phyloP scores from a whole-genome alignment of 495 filamentous ascomycete species.

The Oidiodendron maius region DNA sequence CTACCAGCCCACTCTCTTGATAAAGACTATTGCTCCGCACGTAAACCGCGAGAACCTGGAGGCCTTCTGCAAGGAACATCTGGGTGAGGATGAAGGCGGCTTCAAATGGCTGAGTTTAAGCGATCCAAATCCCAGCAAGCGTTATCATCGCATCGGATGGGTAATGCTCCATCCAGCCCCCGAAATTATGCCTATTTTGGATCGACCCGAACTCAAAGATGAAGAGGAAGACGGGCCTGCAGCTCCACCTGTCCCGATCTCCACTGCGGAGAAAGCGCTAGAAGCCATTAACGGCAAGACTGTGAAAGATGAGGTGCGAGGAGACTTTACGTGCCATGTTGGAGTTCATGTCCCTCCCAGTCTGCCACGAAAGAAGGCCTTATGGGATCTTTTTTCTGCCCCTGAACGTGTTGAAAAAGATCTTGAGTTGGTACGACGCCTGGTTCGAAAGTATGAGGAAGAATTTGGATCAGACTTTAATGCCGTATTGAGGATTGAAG shows the following conservation, averaged over 20 bases:
- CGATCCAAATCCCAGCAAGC: constrained; percentile 93
- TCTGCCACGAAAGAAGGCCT: constrained; percentile 86
- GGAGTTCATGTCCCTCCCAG: constrained; percentile 87
- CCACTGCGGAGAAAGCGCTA: constrained; percentile 75
- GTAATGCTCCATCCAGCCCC: constrained; percentile 83
- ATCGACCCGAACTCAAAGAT: constrained; percentile 23
- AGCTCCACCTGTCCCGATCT: constrained; percentile 35
- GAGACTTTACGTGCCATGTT: constrained; percentile 95
- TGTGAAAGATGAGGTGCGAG: constrained; percentile 84
- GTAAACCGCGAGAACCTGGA: constrained; percentile 93
- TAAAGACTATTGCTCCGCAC: constrained; percentile 96
- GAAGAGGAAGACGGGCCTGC: constrained; percentile 58
- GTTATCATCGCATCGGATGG: constrained; percentile 97
- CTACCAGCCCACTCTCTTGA: constrained; percentile 83
- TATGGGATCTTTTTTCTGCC: constrained; percentile 93
- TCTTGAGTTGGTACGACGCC: constrained; percentile 66
- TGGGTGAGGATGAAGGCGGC: constrained; percentile 78
- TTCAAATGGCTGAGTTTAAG: constrained; percentile 90
- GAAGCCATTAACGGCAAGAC: constrained; percentile 94
- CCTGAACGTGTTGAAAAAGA: constrained; percentile 85
- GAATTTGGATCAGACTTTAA: constrained; percentile 69
- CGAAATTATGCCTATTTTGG: constrained; percentile 51
- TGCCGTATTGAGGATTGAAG: constrained; percentile 72
- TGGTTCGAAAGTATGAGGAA: constrained; percentile 72
- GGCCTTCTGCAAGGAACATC: constrained; percentile 83